These are phyloP conservation scores for Fragilariopsis cylindrus DNA, from an alignment of 108 stramenopile species.

Conservation along the genomic window DNA sequence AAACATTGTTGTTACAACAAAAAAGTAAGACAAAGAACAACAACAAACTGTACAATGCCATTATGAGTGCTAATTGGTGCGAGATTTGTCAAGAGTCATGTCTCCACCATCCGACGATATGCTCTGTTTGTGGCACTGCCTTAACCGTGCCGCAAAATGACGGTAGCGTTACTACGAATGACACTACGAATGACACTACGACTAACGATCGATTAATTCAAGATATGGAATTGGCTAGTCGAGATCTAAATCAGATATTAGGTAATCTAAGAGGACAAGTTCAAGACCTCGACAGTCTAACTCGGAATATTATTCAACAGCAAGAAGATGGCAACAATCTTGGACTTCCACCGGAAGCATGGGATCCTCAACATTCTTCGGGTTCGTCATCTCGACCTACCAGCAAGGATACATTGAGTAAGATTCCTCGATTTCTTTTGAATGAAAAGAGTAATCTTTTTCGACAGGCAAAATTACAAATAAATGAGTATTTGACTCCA, in stretches of 20 bases:
- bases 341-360: slow-evolving; percentile 31
- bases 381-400: slow-evolving; percentile 34
- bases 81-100: slow-evolving; percentile 49
- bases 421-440: slow-evolving; percentile 36
- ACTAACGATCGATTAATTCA: slow-evolving; percentile 11
- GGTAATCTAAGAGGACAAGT: slow-evolving; percentile 25
- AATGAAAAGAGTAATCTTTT: slow-evolving; percentile 35
- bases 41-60: neutral
- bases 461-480: slow-evolving; percentile 34
- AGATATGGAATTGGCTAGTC: slow-evolving; percentile 23
- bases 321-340: neutral
- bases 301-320: slow-evolving; percentile 16
- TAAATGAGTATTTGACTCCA: neutral
- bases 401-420: slow-evolving; percentile 25
- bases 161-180: neutral
- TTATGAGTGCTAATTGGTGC: slow-evolving; percentile 38
- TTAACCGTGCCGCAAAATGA: slow-evolving; percentile 19
- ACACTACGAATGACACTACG: neutral
- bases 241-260: slow-evolving; percentile 26
- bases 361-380: slow-evolving; percentile 32
- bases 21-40: neutral
- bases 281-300: slow-evolving; percentile 14
- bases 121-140: slow-evolving; percentile 52
- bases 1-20: slow-evolving; percentile 1
- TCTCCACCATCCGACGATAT: slow-evolving; percentile 46